A percentile compares a stretch with the other conserved stretches of the same genome.
Conservation (phyloP, 2,329 filamentous ascomycete genomes). For the Tolypocladium cylindrosporum region DNA sequence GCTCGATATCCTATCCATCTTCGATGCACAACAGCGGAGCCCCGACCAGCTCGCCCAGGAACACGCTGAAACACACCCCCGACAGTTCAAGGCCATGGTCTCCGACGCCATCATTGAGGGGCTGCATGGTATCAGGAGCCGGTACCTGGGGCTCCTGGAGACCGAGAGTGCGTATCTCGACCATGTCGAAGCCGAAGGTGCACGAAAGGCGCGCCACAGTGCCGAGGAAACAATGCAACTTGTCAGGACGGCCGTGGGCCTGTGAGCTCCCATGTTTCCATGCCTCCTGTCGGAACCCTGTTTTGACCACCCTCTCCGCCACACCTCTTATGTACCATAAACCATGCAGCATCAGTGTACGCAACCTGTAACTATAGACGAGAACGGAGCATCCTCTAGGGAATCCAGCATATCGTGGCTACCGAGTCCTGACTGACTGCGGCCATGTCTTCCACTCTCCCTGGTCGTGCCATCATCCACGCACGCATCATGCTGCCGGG, state of each 20-base stretch:
- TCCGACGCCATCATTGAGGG: slow-evolving; percentile 44
- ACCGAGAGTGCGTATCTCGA: slow-evolving; percentile 42
- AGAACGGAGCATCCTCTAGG: too few relatives aligned
- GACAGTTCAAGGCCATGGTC: slow-evolving; percentile 40
- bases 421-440: background rate
- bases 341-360: background rate
- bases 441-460: background rate
- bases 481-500: background rate
- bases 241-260: slow-evolving; percentile 41
- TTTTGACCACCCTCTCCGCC: background rate
- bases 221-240: slow-evolving; percentile 48
- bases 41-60: slow-evolving; percentile 29
- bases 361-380: background rate
- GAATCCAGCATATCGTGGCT: too few relatives aligned
- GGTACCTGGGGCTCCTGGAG: slow-evolving; percentile 42
- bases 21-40: slow-evolving; percentile 37
- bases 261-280: slow-evolving; percentile 16
- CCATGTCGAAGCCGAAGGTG: slow-evolving; percentile 47
- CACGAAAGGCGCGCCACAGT: slow-evolving; percentile 48
- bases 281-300: background rate
- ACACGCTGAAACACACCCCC: slow-evolving; percentile 26
- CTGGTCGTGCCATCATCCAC: background rate
- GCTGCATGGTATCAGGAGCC: slow-evolving; percentile 43
- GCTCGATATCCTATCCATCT: slow-evolving; percentile 66
- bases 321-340: background rate